Conservation (phyloP, 495 filamentous ascomycete genomes). For the Daldinia bambusicola region DNA sequence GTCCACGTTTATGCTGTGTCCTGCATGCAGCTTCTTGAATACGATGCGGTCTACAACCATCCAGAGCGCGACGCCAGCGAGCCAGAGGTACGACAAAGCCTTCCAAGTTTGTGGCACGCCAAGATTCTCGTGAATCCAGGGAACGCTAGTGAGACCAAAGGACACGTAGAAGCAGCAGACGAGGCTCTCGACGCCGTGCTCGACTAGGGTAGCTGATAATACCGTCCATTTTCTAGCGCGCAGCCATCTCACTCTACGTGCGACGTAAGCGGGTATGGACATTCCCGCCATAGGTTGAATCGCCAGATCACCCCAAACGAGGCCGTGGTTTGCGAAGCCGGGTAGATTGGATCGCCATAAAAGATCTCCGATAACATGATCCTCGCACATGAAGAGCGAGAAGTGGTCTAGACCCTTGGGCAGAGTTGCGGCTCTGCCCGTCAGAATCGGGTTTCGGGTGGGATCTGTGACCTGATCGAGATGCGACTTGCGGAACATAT, state of each 20-base stretch:
- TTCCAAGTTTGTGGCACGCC: constrained; percentile 74
- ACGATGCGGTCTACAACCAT: constrained; percentile 76
- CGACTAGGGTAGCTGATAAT: constrained; percentile 86
- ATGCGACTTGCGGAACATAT: constrained; percentile 96
- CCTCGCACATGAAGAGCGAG: constrained; percentile 95
- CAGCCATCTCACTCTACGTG: constrained; percentile 88
- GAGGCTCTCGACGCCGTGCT: constrained; percentile 92
- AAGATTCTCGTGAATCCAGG: constrained; percentile 64
- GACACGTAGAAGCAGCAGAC: constrained; percentile 82
- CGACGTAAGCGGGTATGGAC: constrained; percentile 81
- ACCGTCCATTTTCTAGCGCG: constrained; percentile 96
- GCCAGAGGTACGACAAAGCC: constrained; percentile 72
- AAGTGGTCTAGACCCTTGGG: constrained; percentile 87
- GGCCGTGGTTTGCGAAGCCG: constrained; percentile 78
- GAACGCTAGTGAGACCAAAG: constrained; percentile 79
- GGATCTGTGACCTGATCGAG: constrained; percentile 79
- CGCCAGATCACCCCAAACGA: constrained; percentile 85
- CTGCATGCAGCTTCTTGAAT: constrained; percentile 77
- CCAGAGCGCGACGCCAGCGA: constrained; percentile 74
- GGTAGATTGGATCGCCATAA: constrained; percentile 74
- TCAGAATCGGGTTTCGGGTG: constrained; percentile 56
- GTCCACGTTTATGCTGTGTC: constrained; percentile 74
- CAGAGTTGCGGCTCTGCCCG: constrained; percentile 56
- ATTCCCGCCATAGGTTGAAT: constrained; percentile 89
- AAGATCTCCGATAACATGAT: constrained; percentile 93